These are phyloP conservation scores for Agrocybe praecox DNA, from an alignment of 768 basidiomycete genomes.

Conservation along the genomic window DNA sequence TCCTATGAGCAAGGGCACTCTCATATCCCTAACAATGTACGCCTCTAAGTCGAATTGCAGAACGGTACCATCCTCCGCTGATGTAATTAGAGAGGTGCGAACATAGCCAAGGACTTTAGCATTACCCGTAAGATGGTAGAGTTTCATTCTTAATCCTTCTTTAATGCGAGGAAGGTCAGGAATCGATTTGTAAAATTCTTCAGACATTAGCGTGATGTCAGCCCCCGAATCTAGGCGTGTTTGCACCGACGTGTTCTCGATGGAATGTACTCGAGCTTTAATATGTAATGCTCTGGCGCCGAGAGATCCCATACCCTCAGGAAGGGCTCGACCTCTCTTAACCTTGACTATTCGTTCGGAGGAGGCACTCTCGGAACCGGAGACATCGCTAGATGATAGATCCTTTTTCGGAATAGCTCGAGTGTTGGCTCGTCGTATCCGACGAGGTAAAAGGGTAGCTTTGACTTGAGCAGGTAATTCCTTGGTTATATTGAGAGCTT, in stretches of 20 bases:
- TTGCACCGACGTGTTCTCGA: no score
- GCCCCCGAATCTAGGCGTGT: no score
- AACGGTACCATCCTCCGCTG: background rate
- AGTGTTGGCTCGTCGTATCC: no score
- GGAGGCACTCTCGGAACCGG: background rate
- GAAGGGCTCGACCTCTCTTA: background rate
- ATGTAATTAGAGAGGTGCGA: slow-evolving; percentile 3
- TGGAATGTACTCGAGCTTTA: no score
- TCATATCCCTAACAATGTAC: slow-evolving; percentile 23
- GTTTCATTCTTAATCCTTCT: no score
- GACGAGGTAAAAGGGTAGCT: no score
- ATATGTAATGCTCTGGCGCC: no score
- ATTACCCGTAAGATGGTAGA: no score
- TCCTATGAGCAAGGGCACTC: slow-evolving; percentile 14
- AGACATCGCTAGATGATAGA: background rate
- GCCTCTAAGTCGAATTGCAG: slow-evolving; percentile 22
- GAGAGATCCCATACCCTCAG: no score
- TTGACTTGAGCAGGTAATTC: no score
- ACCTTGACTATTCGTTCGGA: background rate
- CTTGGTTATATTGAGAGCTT: no score
- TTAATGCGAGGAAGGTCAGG: slow-evolving; percentile 5
- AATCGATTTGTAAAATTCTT: slow-evolving; percentile 10
- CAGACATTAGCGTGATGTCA: slow-evolving; percentile 9
- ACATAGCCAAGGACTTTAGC: slow-evolving; percentile 9
- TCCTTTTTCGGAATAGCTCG: background rate